Conservation (phyloP, 208 protist species). For the Histomonas meleagridis region DNA sequence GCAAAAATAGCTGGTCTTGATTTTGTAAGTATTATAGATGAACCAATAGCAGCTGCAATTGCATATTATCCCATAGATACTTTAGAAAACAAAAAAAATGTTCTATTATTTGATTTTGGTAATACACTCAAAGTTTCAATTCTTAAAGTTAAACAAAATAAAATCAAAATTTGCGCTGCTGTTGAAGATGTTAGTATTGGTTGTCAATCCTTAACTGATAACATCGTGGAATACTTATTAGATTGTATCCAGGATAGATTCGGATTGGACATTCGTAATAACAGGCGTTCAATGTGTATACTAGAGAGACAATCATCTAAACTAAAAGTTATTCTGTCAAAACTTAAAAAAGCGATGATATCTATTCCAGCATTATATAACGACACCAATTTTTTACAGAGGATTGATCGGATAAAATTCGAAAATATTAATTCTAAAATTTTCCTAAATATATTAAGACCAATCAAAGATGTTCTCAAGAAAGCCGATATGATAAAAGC, state of each 20-base stretch:
- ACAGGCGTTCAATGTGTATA: conserved; percentile 56
- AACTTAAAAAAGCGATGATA: conserved; percentile 61
- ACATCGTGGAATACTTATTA: conserved; percentile 84
- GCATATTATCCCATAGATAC: conserved; percentile 91
- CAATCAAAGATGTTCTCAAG: too few relatives aligned
- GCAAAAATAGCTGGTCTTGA: conserved; percentile 73
- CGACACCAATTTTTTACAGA: conserved; percentile 79
- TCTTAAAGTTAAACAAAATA: conserved; percentile 81
- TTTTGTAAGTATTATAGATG: conserved; percentile 98
- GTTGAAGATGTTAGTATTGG: conserved; percentile 95
- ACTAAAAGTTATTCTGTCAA: conserved; percentile 72
- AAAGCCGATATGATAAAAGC: too few relatives aligned
- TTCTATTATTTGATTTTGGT: conserved; percentile 58
- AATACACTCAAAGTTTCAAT: conserved; percentile 81
- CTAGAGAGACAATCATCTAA: conserved; percentile 63
- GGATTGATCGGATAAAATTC: conserved; percentile 82
- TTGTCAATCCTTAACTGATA: conserved; percentile 79
- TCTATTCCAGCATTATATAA: conserved; percentile 82
- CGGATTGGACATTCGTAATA: conserved; percentile 60
- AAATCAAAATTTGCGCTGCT: conserved; percentile 80
- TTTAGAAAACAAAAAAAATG: conserved; percentile 43
- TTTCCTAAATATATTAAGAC: too few relatives aligned
- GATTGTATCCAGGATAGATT: conserved; percentile 79
- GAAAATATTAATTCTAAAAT: too few relatives aligned
- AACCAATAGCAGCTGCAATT: conserved; percentile 96